phyloP scores from a whole-genome alignment of 345 rosid species.

The Acer saccharum region DNA sequence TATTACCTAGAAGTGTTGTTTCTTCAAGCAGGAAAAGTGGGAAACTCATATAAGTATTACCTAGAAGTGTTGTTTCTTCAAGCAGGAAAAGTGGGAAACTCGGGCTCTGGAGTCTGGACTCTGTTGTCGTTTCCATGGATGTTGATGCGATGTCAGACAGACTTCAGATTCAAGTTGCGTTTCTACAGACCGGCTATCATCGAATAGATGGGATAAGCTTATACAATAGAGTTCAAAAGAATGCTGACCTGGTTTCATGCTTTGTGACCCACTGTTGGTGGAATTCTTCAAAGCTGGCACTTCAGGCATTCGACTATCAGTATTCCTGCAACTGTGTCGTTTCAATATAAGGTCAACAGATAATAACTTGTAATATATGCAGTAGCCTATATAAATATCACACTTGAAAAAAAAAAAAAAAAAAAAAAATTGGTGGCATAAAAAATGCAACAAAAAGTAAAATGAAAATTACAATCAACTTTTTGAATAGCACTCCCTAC shows the following conservation, averaged over 20 bases:
- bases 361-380: not conserved
- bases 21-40: no score
- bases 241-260: not conserved
- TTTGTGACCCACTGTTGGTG: not conserved
- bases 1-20: no score
- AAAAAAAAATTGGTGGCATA: not conserved
- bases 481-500: not conserved
- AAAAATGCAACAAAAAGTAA: not conserved
- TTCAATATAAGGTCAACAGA: no score
- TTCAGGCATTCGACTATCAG: not conserved
- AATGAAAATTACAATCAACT: not conserved
- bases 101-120: no score
- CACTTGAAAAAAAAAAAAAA: no score
- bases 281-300: not conserved
- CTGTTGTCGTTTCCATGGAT: no score
- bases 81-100: no score
- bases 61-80: no score
- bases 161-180: not conserved
- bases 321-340: not conserved
- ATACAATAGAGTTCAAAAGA: not conserved
- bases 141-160: not conserved
- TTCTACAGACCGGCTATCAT: not conserved
- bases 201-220: not conserved
- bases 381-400: not conserved
- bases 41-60: no score